Conservation (phyloP, 2,329 filamentous ascomycete genomes). For the Microdochium bolleyi region DNA sequence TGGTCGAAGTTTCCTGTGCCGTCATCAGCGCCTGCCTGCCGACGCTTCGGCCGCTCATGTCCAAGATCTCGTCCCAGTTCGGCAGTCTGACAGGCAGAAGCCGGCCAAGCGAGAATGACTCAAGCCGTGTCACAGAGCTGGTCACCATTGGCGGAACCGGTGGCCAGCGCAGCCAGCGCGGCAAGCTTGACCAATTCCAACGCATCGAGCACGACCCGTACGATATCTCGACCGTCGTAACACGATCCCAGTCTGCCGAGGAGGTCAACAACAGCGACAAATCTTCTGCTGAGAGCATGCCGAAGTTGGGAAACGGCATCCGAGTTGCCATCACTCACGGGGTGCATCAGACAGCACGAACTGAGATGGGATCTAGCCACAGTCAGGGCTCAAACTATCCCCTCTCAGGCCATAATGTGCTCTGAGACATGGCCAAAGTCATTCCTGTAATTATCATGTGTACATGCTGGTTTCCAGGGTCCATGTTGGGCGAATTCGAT, state of each 20-base stretch:
- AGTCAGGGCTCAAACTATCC: neutral
- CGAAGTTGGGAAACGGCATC: neutral
- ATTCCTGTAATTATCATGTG: neutral
- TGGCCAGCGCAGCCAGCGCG: neutral
- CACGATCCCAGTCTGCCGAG: neutral
- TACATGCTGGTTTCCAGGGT: neutral
- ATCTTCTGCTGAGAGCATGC: neutral
- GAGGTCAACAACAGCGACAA: neutral
- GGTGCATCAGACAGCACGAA: neutral
- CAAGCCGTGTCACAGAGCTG: neutral
- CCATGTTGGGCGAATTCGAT: neutral
- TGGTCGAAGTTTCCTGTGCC: slow-evolving; percentile 22
- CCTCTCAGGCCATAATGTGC: neutral
- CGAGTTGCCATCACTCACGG: neutral
- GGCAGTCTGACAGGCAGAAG: neutral
- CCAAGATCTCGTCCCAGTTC: neutral
- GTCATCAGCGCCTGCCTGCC: slow-evolving; percentile 33
- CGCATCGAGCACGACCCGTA: neutral
- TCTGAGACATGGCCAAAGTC: neutral
- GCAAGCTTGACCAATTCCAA: neutral
- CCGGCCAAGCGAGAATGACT: neutral
- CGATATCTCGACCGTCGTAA: neutral
- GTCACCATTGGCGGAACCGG: slow-evolving; percentile 1
- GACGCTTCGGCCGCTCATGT: slow-evolving; percentile 25
- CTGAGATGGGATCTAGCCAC: neutral